A percentile compares a stretch with the other conserved stretches of the same genome.
Evolutionary conservation across 441 rosid species (phyloP).

Genomic region (Viola pubescens): DNA sequence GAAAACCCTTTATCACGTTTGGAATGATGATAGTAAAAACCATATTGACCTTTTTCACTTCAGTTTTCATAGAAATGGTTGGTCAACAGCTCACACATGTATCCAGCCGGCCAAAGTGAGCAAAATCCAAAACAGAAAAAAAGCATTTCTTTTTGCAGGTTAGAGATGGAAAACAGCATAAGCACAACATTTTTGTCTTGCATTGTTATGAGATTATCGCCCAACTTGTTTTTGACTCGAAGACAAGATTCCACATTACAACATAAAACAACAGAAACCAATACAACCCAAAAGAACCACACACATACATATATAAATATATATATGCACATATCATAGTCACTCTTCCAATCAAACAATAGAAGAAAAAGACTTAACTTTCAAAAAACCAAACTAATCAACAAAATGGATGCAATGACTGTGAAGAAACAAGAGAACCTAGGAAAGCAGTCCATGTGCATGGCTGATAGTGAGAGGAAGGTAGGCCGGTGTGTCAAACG

Average conservation of each 20-base stretch:
- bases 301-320: constrained; percentile 1
- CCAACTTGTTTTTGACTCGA: constrained; percentile 19
- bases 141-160: not conserved
- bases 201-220: constrained; percentile 26
- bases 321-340: constrained; percentile 12
- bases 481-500: constrained; percentile 35
- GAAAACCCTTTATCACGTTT: too few relatives aligned
- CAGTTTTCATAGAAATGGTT: too few relatives aligned
- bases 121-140: constrained; percentile 8
- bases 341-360: not conserved
- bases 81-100: not conserved
- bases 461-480: not conserved
- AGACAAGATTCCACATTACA: constrained; percentile 8
- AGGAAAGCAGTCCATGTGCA: constrained; percentile 16
- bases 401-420: constrained; percentile 27
- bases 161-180: constrained; percentile 18
- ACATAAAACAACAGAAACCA: constrained; percentile 10
- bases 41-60: too few relatives aligned
- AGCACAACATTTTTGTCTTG: constrained; percentile 17
- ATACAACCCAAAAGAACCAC: constrained; percentile 17
- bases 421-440: constrained; percentile 33
- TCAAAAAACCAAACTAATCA: not conserved
- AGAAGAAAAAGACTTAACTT: not conserved
- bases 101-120: constrained; percentile 11
- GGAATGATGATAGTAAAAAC: too few relatives aligned